phyloP scores from a whole-genome alignment of 352 stramenopile species.

The Blastocystis sp. region DNA sequence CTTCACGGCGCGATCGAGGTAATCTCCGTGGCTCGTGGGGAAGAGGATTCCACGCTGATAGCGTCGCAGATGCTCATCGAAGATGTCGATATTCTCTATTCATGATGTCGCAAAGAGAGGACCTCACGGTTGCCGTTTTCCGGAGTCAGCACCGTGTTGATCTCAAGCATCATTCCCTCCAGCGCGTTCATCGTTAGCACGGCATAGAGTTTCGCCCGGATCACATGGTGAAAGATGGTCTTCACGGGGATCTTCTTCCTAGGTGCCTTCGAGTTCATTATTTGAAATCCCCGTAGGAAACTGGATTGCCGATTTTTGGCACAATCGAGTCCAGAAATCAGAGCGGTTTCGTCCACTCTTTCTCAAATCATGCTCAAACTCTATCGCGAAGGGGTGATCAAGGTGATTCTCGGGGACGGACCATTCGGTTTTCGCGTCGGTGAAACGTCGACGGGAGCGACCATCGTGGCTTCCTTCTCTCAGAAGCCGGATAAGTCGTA shows the following conservation, averaged over 20 bases:
- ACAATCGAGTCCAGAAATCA: not conserved
- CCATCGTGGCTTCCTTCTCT: slow-evolving; percentile 20
- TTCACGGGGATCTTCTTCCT: slow-evolving; percentile 56
- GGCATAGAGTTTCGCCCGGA: slow-evolving; percentile 53
- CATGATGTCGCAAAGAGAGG: not conserved
- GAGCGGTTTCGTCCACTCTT: not conserved
- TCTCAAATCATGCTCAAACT: slow-evolving; percentile 33
- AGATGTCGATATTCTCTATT: slow-evolving; percentile 39
- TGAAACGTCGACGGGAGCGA: not conserved
- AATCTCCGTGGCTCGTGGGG: slow-evolving; percentile 52
- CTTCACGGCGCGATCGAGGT: slow-evolving; percentile 46
- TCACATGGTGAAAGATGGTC: slow-evolving; percentile 54
- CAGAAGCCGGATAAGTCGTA: not conserved
- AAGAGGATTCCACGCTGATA: slow-evolving; percentile 47
- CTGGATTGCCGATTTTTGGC: not conserved
- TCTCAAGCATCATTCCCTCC: slow-evolving; percentile 55
- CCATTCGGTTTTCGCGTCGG: slow-evolving; percentile 21
- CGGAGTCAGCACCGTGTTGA: not conserved
- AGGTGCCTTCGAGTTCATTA: slow-evolving; percentile 48
- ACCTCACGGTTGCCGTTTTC: not conserved
- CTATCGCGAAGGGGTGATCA: not conserved
- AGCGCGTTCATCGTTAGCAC: slow-evolving; percentile 48
- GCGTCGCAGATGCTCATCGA: slow-evolving; percentile 12
- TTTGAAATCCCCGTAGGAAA: too few species aligned
- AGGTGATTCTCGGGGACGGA: slow-evolving; percentile 26